Percentiles rank a stretch among this genome's conserved stretches.
These are phyloP conservation scores for Arachis hypogaea DNA, from an alignment of 306 rosid species.

Conservation along the genomic window DNA sequence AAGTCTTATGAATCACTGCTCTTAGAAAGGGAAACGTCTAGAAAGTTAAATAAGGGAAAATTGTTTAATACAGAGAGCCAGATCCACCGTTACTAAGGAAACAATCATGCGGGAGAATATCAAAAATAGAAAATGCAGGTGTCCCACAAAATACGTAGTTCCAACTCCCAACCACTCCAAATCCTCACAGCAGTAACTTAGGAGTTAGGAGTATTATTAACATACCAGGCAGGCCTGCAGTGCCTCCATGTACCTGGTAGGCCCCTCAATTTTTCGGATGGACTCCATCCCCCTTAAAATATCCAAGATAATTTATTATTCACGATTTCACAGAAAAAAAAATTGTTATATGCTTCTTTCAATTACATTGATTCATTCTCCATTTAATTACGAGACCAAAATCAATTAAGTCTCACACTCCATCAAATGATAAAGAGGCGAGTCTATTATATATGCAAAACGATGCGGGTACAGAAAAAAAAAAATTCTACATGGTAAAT, in stretches of 20 bases:
- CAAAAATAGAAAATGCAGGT: slow-evolving; percentile 34
- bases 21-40: slow-evolving; percentile 16
- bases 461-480: too few relatives aligned
- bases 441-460: too few relatives aligned
- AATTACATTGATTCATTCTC: too few relatives aligned
- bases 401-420: too few relatives aligned
- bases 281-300: slow-evolving; percentile 32
- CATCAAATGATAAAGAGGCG: too few relatives aligned
- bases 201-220: slow-evolving; percentile 13
- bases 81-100: slow-evolving; percentile 36
- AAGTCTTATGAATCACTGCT: slow-evolving; percentile 17
- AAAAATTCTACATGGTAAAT: slow-evolving; percentile 5
- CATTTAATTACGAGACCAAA: too few relatives aligned
- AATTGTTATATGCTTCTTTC: too few relatives aligned
- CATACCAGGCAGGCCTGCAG: slow-evolving; percentile 30
- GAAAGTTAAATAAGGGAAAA: background rate
- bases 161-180: slow-evolving; percentile 39
- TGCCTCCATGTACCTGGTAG: slow-evolving; percentile 40
- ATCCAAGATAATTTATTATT: background rate
- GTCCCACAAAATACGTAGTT: slow-evolving; percentile 48
- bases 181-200: slow-evolving; percentile 33
- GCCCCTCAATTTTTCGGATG: slow-evolving; percentile 44
- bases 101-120: slow-evolving; percentile 44
- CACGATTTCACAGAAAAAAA: too few relatives aligned
- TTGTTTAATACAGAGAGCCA: slow-evolving; percentile 15